Base-by-base conservation (phyloP, 306 rosid species). In the Astragalus membranaceus region DNA sequence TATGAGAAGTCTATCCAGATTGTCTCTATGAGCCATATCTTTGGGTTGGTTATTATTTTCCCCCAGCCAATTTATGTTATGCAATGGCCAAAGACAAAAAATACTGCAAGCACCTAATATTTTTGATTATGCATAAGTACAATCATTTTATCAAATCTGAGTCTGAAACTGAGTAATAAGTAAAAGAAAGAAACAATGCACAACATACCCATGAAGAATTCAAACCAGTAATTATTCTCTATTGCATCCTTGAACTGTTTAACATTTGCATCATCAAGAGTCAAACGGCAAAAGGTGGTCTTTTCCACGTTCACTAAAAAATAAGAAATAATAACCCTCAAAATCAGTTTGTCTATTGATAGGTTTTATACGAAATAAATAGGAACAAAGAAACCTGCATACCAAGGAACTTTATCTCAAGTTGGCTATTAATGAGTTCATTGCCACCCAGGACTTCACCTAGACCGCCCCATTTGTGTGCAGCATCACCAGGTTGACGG, bases 391-490 rank as follows among this genome's bases (percentile, higher is more conserved):
- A 77, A 68, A 60, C 54, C 53, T 10, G 72, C 91, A 29, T 83
- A 87, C 99, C 85, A 74, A 60, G 76, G 77, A 76, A 91, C 78
- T 91, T 88, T 67, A 94, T 91, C 63, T 84, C 95, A 69, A 91
- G 74, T 80, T 79, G 87, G 76, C 99, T 94, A 56, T 94, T 96
- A 54, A 94, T 94, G 70, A 94, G 96, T 58, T 94, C 99, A 67
- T 94, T 94, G 80, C 99, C 99, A 60, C 99, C 97, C 7, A 94
- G 69, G 77, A 94, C 99, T 81, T 94, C 99, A 66, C 99, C 99
- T 55, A 94, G 99, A 77, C 99, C 99, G 66, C 99, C 99, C 99
- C 99, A 94, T 82, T 94, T 94, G 85, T 94, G 99, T 39, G 79
- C 86, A 77, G 91, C 48, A 69, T 79, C 64, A 55, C 79, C 89